These are phyloP conservation scores for Tephrocybe sp. DNA, from an alignment of 768 basidiomycete genomes.

Conservation along the genomic window DNA sequence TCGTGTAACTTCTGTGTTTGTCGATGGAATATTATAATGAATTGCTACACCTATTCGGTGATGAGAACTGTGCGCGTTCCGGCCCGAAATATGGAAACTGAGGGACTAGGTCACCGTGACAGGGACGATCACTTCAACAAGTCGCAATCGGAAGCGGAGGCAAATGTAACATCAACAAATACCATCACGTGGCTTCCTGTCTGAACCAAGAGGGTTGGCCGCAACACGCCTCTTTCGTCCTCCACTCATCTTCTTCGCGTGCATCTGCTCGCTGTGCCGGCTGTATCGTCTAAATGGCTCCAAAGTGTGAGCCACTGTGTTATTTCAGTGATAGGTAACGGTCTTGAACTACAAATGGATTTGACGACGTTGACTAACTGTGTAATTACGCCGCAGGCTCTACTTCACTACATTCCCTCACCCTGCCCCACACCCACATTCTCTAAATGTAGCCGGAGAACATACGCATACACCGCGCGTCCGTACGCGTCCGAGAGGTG, in stretches of 20 bases:
- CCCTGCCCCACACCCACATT: slow-evolving; percentile 64
- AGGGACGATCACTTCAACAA: too few relatives aligned
- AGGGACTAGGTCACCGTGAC: too few relatives aligned
- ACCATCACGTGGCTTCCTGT: slow-evolving; percentile 23
- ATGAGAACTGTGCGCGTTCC: too few relatives aligned
- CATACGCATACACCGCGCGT: slow-evolving; percentile 57
- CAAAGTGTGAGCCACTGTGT: slow-evolving; percentile 75
- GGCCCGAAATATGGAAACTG: neutral
- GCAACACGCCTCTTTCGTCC: slow-evolving; percentile 24
- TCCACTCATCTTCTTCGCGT: slow-evolving; percentile 19
- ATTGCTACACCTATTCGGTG: too few relatives aligned
- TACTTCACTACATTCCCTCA: slow-evolving; percentile 89
- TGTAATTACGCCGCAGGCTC: slow-evolving; percentile 46
- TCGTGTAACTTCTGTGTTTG: too few relatives aligned
- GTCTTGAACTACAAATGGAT: slow-evolving; percentile 6
- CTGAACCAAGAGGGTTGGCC: slow-evolving; percentile 16
- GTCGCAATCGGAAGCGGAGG: slow-evolving; percentile 5
- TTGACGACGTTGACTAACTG: slow-evolving; percentile 12
- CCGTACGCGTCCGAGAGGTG: slow-evolving; percentile 57
- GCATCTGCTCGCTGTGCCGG: slow-evolving; percentile 15
- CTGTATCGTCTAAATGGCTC: slow-evolving; percentile 33
- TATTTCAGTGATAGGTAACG: slow-evolving; percentile 75
- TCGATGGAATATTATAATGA: too few relatives aligned
- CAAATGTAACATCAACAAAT: slow-evolving; percentile 11
- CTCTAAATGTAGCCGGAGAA: slow-evolving; percentile 62